Evolutionary conservation across 306 rosid species (phyloP).

Genomic region (Pterocarpus macrocarpus): DNA sequence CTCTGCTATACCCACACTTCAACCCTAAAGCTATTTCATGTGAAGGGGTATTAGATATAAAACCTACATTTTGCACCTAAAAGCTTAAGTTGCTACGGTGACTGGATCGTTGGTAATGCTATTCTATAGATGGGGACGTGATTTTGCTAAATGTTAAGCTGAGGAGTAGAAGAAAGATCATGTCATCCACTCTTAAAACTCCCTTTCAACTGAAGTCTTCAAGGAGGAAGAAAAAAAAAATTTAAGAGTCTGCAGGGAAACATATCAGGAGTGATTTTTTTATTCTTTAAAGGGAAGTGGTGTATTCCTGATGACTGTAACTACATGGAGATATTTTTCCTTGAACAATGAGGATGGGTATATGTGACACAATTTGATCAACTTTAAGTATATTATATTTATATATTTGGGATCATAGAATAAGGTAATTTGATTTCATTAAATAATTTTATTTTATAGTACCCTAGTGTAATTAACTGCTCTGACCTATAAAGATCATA

Average conservation of each 20-base stretch:
- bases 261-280: neutral
- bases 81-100: neutral
- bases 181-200: neutral
- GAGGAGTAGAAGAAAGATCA: neutral
- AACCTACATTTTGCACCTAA: neutral
- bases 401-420: conserved; percentile 1
- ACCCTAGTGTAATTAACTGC: neutral
- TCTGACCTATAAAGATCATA: neutral
- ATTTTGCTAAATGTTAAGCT: neutral
- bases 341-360: neutral
- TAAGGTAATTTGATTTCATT: conserved; percentile 24
- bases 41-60: neutral
- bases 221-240: neutral
- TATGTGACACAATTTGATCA: conserved; percentile 20
- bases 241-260: neutral
- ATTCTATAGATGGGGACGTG: neutral
- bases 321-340: neutral
- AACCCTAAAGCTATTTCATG: conserved; percentile 2
- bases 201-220: neutral
- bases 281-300: neutral
- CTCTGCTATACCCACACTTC: neutral
- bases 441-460: neutral
- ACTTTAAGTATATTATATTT: conserved; percentile 12
- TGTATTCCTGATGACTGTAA: neutral
- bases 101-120: conserved; percentile 2